These are phyloP conservation scores for Lasiodiplodia hormozganensis DNA, from an alignment of 2,329 filamentous ascomycete genomes.

Conservation along the genomic window DNA sequence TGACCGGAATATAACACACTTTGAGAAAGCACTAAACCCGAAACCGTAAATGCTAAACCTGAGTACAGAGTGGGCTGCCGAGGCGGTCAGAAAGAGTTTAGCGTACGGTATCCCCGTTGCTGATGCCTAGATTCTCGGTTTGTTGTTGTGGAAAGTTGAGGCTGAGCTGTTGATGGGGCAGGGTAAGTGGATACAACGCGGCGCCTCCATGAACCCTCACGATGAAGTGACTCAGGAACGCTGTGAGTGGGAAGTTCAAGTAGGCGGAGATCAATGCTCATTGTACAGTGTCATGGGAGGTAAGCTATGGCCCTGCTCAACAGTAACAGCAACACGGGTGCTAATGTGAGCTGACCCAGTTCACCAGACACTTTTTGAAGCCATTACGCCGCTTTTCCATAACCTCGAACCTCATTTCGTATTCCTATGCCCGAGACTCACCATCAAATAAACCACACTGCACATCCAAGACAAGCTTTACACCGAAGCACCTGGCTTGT, in stretches of 20 bases:
- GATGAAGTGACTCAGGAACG: not conserved
- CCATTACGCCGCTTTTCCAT: not conserved
- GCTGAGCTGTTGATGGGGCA: not conserved
- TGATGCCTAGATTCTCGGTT: not conserved
- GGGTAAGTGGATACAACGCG: not conserved
- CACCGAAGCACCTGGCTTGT: not conserved
- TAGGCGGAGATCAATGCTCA: not conserved
- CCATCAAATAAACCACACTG: not conserved
- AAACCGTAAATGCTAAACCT: not conserved
- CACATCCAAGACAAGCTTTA: not conserved
- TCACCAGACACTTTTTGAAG: not conserved
- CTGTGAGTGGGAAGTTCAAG: not conserved
- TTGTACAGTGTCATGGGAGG: not conserved
- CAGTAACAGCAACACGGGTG: not conserved
- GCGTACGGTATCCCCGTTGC: not conserved
- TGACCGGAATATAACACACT: not conserved
- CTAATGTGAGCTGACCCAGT: not conserved
- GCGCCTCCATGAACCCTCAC: not conserved
- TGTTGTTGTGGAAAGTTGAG: not conserved
- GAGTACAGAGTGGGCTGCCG: not conserved
- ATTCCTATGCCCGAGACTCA: not conserved
- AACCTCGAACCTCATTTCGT: not conserved
- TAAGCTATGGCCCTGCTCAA: not conserved
- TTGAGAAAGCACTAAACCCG: not conserved
- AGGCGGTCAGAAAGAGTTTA: not conserved